These are phyloP conservation scores for Populus simonii DNA, from an alignment of 345 rosid species.

Conservation along the genomic window DNA sequence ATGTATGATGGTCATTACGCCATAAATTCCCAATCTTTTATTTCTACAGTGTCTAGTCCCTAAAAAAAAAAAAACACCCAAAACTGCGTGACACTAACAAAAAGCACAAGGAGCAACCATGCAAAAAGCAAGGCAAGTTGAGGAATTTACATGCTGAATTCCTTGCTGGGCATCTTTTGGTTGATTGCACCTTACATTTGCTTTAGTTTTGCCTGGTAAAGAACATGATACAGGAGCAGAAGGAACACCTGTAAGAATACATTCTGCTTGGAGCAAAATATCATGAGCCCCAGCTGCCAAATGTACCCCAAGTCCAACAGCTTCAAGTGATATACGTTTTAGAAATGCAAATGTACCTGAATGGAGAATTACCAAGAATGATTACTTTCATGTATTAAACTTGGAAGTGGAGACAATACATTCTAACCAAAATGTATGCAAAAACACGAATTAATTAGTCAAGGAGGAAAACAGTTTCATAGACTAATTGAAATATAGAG, in stretches of 20 bases:
- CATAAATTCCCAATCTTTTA: no score
- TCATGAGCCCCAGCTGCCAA: slow-evolving; percentile 89
- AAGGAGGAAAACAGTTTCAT: no score
- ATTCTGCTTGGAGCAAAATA: slow-evolving; percentile 74
- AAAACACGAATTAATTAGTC: no score
- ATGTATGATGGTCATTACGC: no score
- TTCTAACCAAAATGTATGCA: no score
- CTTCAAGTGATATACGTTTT: slow-evolving; percentile 88
- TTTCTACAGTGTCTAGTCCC: background rate
- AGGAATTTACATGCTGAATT: slow-evolving; percentile 60
- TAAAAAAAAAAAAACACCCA: background rate
- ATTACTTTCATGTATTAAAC: no score
- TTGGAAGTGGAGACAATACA: no score
- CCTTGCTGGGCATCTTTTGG: slow-evolving; percentile 90
- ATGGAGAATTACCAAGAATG: background rate
- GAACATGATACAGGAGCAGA: slow-evolving; percentile 52
- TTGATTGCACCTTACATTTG: slow-evolving; percentile 68
- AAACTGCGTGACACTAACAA: no score
- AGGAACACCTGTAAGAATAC: slow-evolving; percentile 43
- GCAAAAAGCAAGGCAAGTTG: no score
- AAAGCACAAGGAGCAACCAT: no score
- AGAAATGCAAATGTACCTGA: slow-evolving; percentile 91
- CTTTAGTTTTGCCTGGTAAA: slow-evolving; percentile 42
- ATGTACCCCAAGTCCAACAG: slow-evolving; percentile 93
- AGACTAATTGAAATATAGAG: no score